phyloP scores from a whole-genome alignment of 176 grass and related monocot species.

The Lolium multiflorum region DNA sequence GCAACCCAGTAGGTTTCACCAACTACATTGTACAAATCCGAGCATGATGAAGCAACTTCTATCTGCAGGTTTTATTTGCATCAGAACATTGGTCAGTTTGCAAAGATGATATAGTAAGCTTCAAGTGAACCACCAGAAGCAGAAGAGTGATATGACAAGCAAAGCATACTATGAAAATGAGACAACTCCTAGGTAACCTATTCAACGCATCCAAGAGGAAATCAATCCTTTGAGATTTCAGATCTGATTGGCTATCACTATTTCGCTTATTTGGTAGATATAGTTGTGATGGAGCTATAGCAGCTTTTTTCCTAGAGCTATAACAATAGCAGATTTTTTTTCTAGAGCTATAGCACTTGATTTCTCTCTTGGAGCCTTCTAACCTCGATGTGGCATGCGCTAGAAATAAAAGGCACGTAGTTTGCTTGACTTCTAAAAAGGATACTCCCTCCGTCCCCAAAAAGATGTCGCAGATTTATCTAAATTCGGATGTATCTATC shows the following conservation, averaged over 20 bases:
- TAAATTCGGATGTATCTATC: too few relatives aligned
- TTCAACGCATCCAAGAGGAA: conserved; percentile 9
- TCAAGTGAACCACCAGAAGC: conserved; percentile 12
- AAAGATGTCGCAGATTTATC: too few relatives aligned
- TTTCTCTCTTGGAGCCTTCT: conserved; percentile 8
- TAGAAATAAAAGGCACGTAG: neutral
- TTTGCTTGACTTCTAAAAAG: conserved; percentile 17
- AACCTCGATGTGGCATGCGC: conserved; percentile 23
- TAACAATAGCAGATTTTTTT: conserved; percentile 3
- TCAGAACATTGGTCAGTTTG: conserved; percentile 35
- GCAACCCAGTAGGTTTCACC: conserved; percentile 93
- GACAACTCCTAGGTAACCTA: conserved; percentile 14
- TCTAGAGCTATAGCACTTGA: conserved; percentile 12
- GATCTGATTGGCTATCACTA: conserved; percentile 13
- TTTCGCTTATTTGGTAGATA: conserved; percentile 8
- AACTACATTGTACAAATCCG: conserved; percentile 81
- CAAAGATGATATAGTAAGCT: conserved; percentile 40
- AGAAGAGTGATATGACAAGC: conserved; percentile 1
- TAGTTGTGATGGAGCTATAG: conserved; percentile 21
- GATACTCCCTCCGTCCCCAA: neutral
- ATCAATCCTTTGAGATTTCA: conserved; percentile 22
- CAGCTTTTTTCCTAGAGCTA: neutral
- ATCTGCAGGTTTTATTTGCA: conserved; percentile 64
- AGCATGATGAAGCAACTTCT: conserved; percentile 83
- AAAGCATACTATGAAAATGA: conserved; percentile 19